phyloP scores from a whole-genome alignment of 2,329 filamentous ascomycete species.

The Cordyceps pruinosa region DNA sequence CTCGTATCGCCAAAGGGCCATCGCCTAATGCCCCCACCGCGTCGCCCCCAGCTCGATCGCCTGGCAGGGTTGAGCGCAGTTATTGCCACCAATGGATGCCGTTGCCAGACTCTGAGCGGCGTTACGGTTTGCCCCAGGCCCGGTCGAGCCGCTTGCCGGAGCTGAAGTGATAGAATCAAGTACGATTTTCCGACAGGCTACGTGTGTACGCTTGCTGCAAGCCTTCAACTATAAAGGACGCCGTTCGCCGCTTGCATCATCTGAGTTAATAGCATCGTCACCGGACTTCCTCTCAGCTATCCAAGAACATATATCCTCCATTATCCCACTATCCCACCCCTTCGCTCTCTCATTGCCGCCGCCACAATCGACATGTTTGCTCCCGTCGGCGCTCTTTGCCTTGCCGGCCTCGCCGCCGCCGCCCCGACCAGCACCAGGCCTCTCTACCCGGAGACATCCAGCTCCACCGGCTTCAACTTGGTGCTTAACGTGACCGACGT shows the following conservation, averaged over 20 bases:
- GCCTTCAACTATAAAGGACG: background rate
- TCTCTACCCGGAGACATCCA: conserved; percentile 13
- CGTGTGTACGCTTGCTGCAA: too few species aligned
- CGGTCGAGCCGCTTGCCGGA: background rate
- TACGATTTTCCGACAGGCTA: too few species aligned
- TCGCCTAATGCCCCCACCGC: background rate
- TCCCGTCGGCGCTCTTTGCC: background rate
- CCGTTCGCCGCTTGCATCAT: background rate
- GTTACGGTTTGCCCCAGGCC: background rate
- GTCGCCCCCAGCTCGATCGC: background rate
- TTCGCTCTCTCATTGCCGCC: background rate
- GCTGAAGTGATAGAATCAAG: too few species aligned
- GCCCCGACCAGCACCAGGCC: conserved; percentile 12
- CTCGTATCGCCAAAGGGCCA: background rate
- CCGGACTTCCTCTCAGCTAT: too few species aligned
- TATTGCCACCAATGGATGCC: conserved; percentile 6
- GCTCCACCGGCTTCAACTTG: conserved; percentile 32
- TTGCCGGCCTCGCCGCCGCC: conserved; percentile 18
- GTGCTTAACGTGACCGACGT: conserved; percentile 39
- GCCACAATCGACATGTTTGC: background rate
- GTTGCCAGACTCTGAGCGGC: background rate
- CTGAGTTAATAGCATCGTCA: background rate
- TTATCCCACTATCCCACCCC: too few species aligned
- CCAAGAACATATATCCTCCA: too few species aligned
- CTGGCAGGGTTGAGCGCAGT: background rate